A percentile compares a stretch with the other conserved stretches of the same genome.
Evolutionary conservation across 2,329 filamentous ascomycete genomes (phyloP).

Genomic region (Epichloe festucae): DNA sequence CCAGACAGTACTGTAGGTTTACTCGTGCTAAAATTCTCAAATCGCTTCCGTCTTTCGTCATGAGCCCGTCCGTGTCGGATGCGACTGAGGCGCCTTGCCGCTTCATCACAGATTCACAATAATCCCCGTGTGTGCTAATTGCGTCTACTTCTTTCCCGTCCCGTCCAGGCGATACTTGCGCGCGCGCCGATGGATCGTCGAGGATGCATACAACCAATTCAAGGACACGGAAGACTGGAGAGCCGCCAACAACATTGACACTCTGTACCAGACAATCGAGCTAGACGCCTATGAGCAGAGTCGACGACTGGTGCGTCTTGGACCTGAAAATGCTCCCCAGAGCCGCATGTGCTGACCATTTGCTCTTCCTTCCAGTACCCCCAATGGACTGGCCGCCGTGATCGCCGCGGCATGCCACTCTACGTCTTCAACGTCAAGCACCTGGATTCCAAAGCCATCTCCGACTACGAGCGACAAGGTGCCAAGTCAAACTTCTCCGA

Average conservation of each 20-base stretch:
- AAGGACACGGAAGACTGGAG: slow-evolving; percentile 83
- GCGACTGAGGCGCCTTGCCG: no score
- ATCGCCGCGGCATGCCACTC: slow-evolving; percentile 80
- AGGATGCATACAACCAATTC: slow-evolving; percentile 73
- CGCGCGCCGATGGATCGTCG: slow-evolving; percentile 65
- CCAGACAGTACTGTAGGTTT: slow-evolving; percentile 52
- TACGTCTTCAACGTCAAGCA: slow-evolving; percentile 82
- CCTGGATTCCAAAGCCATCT: slow-evolving; percentile 70
- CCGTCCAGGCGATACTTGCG: slow-evolving; percentile 65
- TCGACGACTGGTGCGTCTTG: slow-evolving; percentile 50
- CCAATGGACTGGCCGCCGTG: slow-evolving; percentile 86
- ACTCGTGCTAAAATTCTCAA: neutral
- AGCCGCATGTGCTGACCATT: neutral
- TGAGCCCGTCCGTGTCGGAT: neutral
- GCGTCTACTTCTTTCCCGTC: slow-evolving; percentile 3
- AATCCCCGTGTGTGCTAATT: neutral
- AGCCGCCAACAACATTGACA: slow-evolving; percentile 61
- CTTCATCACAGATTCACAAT: no score
- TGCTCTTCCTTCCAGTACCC: slow-evolving; percentile 50
- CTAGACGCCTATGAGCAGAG: slow-evolving; percentile 72
- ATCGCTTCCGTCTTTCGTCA: neutral
- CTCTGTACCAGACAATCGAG: slow-evolving; percentile 78
- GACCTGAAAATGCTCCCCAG: neutral
- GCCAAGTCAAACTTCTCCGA: slow-evolving; percentile 45
- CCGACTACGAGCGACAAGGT: slow-evolving; percentile 58